Evolutionary conservation across 2,329 filamentous ascomycete genomes (phyloP).

Genomic region (Neofusicoccum parvum): DNA sequence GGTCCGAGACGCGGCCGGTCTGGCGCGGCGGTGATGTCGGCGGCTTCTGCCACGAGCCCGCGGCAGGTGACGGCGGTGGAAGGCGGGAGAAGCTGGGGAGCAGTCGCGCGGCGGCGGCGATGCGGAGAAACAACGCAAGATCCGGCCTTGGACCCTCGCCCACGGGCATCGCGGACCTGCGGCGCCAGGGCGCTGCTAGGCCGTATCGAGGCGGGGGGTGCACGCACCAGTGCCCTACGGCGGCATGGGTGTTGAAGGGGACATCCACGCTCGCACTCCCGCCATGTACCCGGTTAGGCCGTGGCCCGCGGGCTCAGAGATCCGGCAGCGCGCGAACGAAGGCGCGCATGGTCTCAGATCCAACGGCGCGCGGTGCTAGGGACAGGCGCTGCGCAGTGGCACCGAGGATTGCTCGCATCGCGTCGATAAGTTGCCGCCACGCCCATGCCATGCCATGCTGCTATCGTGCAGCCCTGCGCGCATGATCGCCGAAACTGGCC

Average conservation of each 20-base stretch:
- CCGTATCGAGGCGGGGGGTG: conserved; percentile 1
- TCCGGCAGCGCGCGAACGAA: neutral
- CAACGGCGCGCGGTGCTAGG: conserved; percentile 3
- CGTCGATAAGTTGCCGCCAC: conserved; percentile 12
- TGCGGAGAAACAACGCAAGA: conserved; percentile 14
- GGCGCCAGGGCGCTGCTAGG: conserved; percentile 5
- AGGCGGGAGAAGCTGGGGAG: neutral
- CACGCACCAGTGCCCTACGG: conserved; percentile 15
- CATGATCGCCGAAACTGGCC: conserved; percentile 6
- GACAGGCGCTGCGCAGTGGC: neutral
- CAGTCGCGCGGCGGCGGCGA: conserved; percentile 1
- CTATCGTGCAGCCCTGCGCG: conserved; percentile 1
- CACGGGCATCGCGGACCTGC: conserved; percentile 12
- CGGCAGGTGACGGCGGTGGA: neutral
- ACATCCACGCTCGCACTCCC: conserved; percentile 6
- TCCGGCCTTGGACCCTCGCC: conserved; percentile 1
- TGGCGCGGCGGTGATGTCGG: neutral
- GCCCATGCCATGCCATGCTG: neutral
- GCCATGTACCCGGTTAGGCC: conserved; percentile 11
- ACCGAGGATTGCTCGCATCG: conserved; percentile 2
- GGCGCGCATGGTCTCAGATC: conserved; percentile 10
- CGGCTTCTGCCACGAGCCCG: neutral
- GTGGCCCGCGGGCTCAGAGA: neutral
- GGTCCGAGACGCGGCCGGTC: neutral
- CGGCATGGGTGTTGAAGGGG: conserved; percentile 3